Conservation (phyloP, 1,139 yeast genomes). For the Saccharomyces hybrid region DNA sequence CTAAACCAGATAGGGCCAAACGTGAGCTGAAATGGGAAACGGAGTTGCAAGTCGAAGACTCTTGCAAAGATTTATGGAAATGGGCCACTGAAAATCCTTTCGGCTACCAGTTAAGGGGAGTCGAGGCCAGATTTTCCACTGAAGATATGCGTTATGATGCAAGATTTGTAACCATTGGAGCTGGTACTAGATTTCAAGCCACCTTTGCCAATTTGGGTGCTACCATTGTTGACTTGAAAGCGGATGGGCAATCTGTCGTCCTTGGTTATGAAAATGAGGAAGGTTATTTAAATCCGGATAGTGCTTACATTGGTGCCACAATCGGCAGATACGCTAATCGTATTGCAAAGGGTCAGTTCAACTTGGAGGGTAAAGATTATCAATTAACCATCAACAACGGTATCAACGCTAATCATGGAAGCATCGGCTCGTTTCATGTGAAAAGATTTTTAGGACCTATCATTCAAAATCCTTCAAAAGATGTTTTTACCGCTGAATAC, state of each 20-base stretch:
- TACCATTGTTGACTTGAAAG: conserved; percentile 38
- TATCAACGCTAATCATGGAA: conserved; percentile 44
- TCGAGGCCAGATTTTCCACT: conserved; percentile 17
- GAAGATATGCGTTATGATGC: conserved; percentile 25
- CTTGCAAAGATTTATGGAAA: conserved; percentile 69
- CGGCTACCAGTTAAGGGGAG: conserved; percentile 42
- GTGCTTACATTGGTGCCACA: conserved; percentile 55
- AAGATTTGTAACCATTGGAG: conserved; percentile 39
- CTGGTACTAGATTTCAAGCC: conserved; percentile 35
- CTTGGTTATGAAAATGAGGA: conserved; percentile 33
- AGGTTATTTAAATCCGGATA: conserved; percentile 35
- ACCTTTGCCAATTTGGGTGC: conserved; percentile 49
- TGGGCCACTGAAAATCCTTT: conserved; percentile 68
- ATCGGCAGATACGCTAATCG: conserved; percentile 63
- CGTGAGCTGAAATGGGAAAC: conserved; percentile 62
- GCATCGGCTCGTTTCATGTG: conserved; percentile 46
- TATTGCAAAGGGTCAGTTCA: conserved; percentile 41
- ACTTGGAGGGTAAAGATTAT: conserved; percentile 37
- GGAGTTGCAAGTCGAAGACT: conserved; percentile 47
- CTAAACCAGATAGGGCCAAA: conserved; percentile 61
- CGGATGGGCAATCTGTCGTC: conserved; percentile 35
- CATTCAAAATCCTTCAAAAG: conserved; percentile 32
- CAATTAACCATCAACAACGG: conserved; percentile 38
- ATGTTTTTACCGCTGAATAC: conserved; percentile 37
- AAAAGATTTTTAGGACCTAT: conserved; percentile 45